Percentiles rank a stretch among this genome's conserved stretches.
Conservation (phyloP, 176 grass and related monocot genomes). For the Oryza brachyantha region DNA sequence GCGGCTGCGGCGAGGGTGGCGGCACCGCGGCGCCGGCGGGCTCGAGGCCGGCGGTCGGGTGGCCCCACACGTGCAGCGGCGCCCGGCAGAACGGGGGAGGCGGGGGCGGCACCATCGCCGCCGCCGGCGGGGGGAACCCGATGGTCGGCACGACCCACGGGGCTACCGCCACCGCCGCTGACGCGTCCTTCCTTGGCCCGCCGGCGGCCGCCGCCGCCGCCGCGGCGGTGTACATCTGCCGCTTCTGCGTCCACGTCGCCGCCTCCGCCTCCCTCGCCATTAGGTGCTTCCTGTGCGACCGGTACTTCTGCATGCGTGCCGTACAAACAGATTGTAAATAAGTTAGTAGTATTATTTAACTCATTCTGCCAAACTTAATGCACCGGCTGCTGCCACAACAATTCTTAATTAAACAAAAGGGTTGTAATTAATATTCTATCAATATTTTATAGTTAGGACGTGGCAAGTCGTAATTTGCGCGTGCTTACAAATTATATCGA, state of each 20-base stretch:
- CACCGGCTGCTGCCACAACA: too few species aligned
- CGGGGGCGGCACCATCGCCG: constrained; percentile 38
- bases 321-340: not conserved
- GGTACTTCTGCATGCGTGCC: constrained; percentile 70
- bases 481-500: too few species aligned
- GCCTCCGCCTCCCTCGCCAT: constrained; percentile 82
- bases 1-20: not conserved
- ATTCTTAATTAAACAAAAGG: too few species aligned
- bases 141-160: constrained; percentile 64
- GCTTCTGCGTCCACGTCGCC: constrained; percentile 62
- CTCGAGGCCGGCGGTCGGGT: constrained; percentile 22
- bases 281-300: constrained; percentile 87
- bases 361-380: too few species aligned
- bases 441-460: too few species aligned
- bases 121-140: constrained; percentile 54
- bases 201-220: not conserved
- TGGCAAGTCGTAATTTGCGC: too few species aligned
- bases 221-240: constrained; percentile 45
- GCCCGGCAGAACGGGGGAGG: constrained; percentile 32
- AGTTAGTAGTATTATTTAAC: too few species aligned
- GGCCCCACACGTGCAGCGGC: constrained; percentile 63
- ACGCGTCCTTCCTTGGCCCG: not conserved
- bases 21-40: not conserved
- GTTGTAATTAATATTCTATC: too few species aligned
- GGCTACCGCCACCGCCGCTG: not conserved